Conservation (phyloP, 169 alveolate genomes). For the Ichthyophthirius multifiliis region DNA sequence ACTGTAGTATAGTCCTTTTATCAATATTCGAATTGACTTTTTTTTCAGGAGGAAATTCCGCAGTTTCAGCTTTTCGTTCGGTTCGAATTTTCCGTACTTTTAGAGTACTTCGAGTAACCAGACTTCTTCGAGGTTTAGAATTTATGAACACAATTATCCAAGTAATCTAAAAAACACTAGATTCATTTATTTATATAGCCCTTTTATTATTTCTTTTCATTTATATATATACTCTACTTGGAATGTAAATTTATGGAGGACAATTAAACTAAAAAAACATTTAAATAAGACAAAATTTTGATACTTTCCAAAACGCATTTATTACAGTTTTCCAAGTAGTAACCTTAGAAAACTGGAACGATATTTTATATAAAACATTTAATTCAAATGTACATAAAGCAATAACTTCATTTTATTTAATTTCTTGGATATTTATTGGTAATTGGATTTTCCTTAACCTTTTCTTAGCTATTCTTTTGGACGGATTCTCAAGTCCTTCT, state of each 20-base stretch:
- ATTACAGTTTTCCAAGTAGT: slow-evolving; percentile 70
- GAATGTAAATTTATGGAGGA: slow-evolving; percentile 48
- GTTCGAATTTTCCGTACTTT: slow-evolving; percentile 85
- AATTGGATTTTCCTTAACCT: slow-evolving; percentile 82
- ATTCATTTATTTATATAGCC: slow-evolving; percentile 61
- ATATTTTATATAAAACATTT: not conserved
- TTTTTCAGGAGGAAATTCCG: slow-evolving; percentile 50
- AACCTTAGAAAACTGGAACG: slow-evolving; percentile 80
- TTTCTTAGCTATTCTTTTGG: slow-evolving; percentile 82
- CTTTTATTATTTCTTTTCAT: slow-evolving; percentile 69
- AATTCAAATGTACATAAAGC: slow-evolving; percentile 22
- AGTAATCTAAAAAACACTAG: slow-evolving; percentile 47
- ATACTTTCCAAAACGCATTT: slow-evolving; percentile 62
- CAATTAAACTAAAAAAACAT: not conserved
- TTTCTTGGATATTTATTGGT: slow-evolving; percentile 85
- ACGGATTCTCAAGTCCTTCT: slow-evolving; percentile 43
- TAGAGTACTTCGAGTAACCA: slow-evolving; percentile 85
- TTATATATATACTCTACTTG: slow-evolving; percentile 71
- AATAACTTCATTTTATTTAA: slow-evolving; percentile 58
- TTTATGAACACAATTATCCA: slow-evolving; percentile 64
- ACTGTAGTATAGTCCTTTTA: slow-evolving; percentile 47
- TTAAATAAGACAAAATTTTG: slow-evolving; percentile 40
- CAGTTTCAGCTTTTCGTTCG: slow-evolving; percentile 73
- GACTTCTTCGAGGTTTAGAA: slow-evolving; percentile 75
- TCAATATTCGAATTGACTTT: slow-evolving; percentile 52